Percentiles rank a stretch among this genome's conserved stretches.
Conservation (phyloP, 129 eudicot species). For the Chrysanthemum makinoi region DNA sequence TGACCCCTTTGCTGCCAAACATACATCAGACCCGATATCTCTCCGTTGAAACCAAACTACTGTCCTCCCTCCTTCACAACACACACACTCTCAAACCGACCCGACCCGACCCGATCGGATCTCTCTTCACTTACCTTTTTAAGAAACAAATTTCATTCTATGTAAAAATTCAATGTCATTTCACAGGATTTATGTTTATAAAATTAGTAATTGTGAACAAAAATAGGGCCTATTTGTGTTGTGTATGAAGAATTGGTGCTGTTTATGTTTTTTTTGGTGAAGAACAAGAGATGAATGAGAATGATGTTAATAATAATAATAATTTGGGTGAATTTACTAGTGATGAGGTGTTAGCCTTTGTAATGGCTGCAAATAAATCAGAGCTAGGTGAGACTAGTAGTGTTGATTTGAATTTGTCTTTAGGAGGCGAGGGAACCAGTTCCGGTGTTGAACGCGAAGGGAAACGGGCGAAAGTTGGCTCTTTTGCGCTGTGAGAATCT, state of each 20-base stretch:
- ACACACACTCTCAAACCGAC: constrained; percentile 10
- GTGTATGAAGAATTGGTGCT: constrained; percentile 76
- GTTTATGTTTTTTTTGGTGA: constrained; percentile 41
- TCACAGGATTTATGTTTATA: constrained; percentile 15
- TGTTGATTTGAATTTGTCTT: constrained; percentile 48
- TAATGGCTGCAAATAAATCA: too few relatives aligned
- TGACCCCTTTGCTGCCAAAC: too few relatives aligned
- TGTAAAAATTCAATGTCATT: background rate
- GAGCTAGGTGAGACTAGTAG: too few relatives aligned
- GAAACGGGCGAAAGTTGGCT: too few relatives aligned
- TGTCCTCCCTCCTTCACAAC: too few relatives aligned
- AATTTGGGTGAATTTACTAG: too few relatives aligned
- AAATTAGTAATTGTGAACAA: background rate
- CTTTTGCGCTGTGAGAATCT: too few relatives aligned
- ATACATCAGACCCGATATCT: too few relatives aligned
- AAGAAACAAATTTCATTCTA: background rate
- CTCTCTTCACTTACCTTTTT: background rate
- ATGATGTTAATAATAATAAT: background rate
- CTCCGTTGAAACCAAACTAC: too few relatives aligned
- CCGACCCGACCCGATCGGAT: constrained; percentile 42
- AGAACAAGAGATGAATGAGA: constrained; percentile 40
- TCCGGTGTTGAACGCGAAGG: too few relatives aligned
- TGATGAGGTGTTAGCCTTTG: too few relatives aligned
- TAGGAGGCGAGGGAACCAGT: constrained; percentile 39
- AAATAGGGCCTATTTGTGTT: constrained; percentile 26